Evolutionary conservation across 768 basidiomycete genomes (phyloP).

Genomic region (Hericium alpestre): DNA sequence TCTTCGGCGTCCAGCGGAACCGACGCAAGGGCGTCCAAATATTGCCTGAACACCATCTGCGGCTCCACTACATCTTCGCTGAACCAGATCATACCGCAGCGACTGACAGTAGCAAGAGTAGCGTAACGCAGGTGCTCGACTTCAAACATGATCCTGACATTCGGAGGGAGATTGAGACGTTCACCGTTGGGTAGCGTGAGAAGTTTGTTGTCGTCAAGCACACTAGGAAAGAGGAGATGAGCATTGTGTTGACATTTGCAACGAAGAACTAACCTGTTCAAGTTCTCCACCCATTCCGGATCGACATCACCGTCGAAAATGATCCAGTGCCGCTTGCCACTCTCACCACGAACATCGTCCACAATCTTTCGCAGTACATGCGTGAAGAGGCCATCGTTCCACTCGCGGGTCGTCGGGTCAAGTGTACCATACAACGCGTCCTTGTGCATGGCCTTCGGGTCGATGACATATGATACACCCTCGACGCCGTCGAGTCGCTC

Average conservation of each 20-base stretch:
- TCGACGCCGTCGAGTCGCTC: slow-evolving; percentile 87
- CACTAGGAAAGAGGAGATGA: slow-evolving; percentile 38
- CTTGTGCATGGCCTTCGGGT: slow-evolving; percentile 98
- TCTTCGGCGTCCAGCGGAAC: slow-evolving; percentile 83
- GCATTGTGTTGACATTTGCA: neutral
- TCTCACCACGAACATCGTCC: slow-evolving; percentile 97
- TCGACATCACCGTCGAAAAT: slow-evolving; percentile 99
- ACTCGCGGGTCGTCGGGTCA: slow-evolving; percentile 94
- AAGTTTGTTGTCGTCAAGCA: slow-evolving; percentile 96
- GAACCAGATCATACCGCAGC: slow-evolving; percentile 99
- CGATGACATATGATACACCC: slow-evolving; percentile 92
- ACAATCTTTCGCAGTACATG: slow-evolving; percentile 96
- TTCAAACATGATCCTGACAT: slow-evolving; percentile 99
- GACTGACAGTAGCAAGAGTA: slow-evolving; percentile 96
- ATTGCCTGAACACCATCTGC: slow-evolving; percentile 83
- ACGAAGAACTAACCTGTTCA: slow-evolving; percentile 69
- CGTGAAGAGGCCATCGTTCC: slow-evolving; percentile 98
- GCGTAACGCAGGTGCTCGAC: slow-evolving; percentile 97
- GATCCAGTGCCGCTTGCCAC: slow-evolving; percentile 95
- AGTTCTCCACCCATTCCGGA: slow-evolving; percentile 99
- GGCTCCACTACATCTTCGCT: slow-evolving; percentile 92
- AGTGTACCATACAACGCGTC: slow-evolving; percentile 95
- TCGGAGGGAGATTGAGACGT: slow-evolving; percentile 90
- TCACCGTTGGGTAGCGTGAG: slow-evolving; percentile 96
- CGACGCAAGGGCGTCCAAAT: slow-evolving; percentile 65